Evolutionary conservation across 108 stramenopile genomes (phyloP), one percentile per base, ranked within the genome.

Genomic region (Thalassiosira profunda): DNA sequence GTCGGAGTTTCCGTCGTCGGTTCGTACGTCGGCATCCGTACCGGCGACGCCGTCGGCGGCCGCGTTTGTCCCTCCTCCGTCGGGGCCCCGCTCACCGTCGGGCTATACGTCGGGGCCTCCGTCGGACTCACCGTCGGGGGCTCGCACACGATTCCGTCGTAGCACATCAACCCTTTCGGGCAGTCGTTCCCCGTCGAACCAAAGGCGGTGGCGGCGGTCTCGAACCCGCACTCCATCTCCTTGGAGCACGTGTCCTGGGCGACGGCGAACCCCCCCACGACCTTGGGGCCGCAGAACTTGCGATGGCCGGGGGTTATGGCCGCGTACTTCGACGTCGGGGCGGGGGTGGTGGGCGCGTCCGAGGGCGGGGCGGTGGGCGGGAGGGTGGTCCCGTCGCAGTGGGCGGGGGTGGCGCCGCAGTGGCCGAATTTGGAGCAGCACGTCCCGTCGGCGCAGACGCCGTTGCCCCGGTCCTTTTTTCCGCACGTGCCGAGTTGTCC

Each of bases 261-360:
- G 15, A 63, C 24, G 45, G 20, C 46, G 14, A 38, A 63, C 0
- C 62, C 62, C 11, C 62, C 62, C 2, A 63, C 62, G 6, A 48
- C 10, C 49, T 63, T 63, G 1, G 62, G 62, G 1, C 62, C 62
- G 23, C 62, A 63, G 62, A 63, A 63, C 49, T 48, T 63, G 46
- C 28, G 28, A 11, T 58, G 58, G 17, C 58, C 58, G 20, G 58
- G 58, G 0, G 40, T 58, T 0, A 58, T 28, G 12, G 47, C 29
- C 2, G 47, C 9, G 15, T 0, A 48, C 10, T 15, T 9, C 15
- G 47, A 28, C 15, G 2, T 2, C 15, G 47, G 46, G 11, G 14
- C 2, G 34, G 6, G 15, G 52, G 12, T 40, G 38, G 14, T 51
- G 21, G 49, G 21, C 14, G 49, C 10, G 10, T 10, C 11, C 11